Percentiles rank a stretch among this genome's conserved stretches.
Conservation (phyloP, 108 stramenopile genomes). For the Nitzschia sp. region DNA sequence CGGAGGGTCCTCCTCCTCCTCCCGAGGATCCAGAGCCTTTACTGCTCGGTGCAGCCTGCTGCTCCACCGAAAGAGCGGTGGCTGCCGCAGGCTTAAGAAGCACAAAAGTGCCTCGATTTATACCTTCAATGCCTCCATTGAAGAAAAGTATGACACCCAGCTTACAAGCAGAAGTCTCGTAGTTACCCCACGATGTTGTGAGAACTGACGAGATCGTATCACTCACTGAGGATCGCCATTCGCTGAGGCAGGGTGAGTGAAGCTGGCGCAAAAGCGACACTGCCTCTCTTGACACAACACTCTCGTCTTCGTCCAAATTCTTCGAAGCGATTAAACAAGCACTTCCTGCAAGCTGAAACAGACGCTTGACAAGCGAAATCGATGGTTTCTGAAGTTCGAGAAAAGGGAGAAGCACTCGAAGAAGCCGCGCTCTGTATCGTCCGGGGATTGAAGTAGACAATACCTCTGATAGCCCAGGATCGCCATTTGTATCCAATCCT, state of each 20-base stretch:
- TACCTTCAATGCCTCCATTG: conserved; percentile 48
- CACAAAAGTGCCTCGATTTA: conserved; percentile 55
- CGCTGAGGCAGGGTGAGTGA: conserved; percentile 26
- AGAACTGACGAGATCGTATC: conserved; percentile 11
- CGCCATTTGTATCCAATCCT: conserved; percentile 1
- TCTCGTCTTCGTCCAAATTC: conserved; percentile 29
- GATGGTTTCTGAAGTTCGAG: conserved; percentile 33
- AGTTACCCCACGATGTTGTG: neutral
- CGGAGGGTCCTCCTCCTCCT: conserved; percentile 23
- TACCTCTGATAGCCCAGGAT: neutral
- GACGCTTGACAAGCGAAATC: conserved; percentile 29
- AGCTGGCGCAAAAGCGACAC: conserved; percentile 65
- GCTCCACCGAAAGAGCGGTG: conserved; percentile 47
- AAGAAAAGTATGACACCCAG: conserved; percentile 68
- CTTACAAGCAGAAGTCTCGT: conserved; percentile 5
- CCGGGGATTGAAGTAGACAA: conserved; percentile 24
- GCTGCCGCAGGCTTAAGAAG: conserved; percentile 67
- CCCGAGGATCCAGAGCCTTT: conserved; percentile 28
- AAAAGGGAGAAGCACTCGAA: conserved; percentile 56
- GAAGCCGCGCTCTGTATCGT: conserved; percentile 47
- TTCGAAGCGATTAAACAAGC: conserved; percentile 7
- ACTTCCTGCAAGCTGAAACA: conserved; percentile 54
- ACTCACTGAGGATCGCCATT: conserved; percentile 42
- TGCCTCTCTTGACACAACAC: conserved; percentile 35
- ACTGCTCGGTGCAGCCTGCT: conserved; percentile 25